Base-by-base conservation (phyloP, 106 monocot genomes). In the Apostasia ramifera region DNA sequence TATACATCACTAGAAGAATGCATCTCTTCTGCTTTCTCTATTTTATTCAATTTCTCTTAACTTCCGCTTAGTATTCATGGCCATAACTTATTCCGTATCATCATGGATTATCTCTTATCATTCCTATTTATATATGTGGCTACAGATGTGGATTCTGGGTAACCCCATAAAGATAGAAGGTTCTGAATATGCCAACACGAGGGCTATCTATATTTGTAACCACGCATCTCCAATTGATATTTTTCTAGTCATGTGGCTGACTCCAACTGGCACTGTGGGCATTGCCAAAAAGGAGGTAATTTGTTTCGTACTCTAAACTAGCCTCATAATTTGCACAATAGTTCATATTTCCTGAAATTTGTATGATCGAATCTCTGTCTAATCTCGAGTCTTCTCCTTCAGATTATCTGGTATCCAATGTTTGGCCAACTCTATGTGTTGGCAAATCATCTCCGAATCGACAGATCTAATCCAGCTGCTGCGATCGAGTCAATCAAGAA, bases 321-420 rank as follows among this genome's bases (percentile, higher is more conserved):
- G 26, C 26, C 26, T 26, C 26, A 26, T 26, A 26, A 26, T 26
- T 26, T 26, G 26, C 26, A 26, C 26, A 26, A 26, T 26, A 26
- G 26, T 26, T 26, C 26, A 26, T 26, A 26, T 26, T 26, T 26
- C 26, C 0, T 26, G 26, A 26, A 26, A 26, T 26, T 26, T 26
- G 26, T 26, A 26, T 26, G 26, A 26, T 26, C 26, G 26, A 26
- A 26, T 26, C 26, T 26, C 0, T 26, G 26, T 26, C 26, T 26
- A 26, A 26, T 26, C 26, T 26, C 26, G 26, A 26, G 26, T 26
- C 26, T 2, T 73, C 38, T 55, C 47, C 6, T 53, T 55, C 82
- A 89, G 88, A 89, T 89, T 61, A 80, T 89, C 44, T 82, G 85
- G 81, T 89, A 89, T 56, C 88, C 88, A 14, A 68, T 89, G 26